phyloP scores from a whole-genome alignment of 2,329 filamentous ascomycete species.

The Huntiella savannae region DNA sequence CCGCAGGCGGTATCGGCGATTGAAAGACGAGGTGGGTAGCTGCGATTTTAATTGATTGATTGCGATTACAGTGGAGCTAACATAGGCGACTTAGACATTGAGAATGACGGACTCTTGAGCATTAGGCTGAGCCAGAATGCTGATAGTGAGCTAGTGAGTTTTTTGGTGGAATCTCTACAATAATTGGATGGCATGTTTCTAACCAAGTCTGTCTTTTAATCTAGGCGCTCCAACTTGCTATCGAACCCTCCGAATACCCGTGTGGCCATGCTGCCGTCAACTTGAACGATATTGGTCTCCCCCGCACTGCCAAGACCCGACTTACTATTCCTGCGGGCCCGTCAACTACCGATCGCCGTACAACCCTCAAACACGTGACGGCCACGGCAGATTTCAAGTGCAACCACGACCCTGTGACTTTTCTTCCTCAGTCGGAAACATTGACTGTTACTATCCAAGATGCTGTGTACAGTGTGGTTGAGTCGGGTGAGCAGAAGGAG shows the following conservation, averaged over 20 bases:
- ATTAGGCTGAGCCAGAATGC: conserved; percentile 5
- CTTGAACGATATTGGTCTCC: conserved; percentile 4
- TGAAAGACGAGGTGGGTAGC: too few species aligned
- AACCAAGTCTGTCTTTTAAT: background rate
- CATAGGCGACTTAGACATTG: too few species aligned
- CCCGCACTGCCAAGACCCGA: conserved; percentile 4
- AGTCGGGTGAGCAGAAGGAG: conserved; percentile 3
- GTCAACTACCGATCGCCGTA: background rate
- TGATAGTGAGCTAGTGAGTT: conserved; percentile 7
- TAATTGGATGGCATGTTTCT: background rate
- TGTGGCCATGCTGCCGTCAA: conserved; percentile 9
- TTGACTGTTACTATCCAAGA: conserved; percentile 9
- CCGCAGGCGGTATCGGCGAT: too few species aligned
- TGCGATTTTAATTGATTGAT: too few species aligned
- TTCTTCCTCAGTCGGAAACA: conserved; percentile 5
- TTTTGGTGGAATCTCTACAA: background rate
- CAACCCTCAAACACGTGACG: background rate
- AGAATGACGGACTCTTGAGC: too few species aligned
- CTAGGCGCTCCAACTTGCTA: conserved; percentile 6
- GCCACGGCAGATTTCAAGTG: conserved; percentile 11
- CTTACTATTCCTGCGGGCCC: conserved; percentile 3
- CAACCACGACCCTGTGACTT: background rate
- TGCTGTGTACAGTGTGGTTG: conserved; percentile 1
- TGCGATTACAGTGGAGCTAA: too few species aligned
- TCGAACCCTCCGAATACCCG: conserved; percentile 4